phyloP scores from a whole-genome alignment of 352 stramenopile genomes.

The Phytophthora multivora region DNA sequence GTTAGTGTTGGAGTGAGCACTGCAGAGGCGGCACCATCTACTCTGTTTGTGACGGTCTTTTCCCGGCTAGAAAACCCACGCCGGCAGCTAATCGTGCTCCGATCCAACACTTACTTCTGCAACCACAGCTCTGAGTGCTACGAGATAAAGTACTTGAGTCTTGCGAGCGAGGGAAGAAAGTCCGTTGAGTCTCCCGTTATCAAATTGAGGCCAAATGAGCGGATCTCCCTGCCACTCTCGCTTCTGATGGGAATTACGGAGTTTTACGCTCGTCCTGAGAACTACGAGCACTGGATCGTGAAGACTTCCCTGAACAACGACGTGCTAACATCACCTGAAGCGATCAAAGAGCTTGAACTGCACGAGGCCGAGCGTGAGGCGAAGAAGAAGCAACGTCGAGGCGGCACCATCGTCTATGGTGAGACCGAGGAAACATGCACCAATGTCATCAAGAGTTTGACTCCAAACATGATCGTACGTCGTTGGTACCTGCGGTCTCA shows the following conservation, averaged over 20 bases:
- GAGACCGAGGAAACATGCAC: slow-evolving; percentile 78
- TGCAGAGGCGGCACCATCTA: slow-evolving; percentile 37
- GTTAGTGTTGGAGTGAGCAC: slow-evolving; percentile 62
- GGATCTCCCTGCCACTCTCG: slow-evolving; percentile 66
- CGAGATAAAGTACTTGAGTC: slow-evolving; percentile 73
- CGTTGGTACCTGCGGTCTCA: slow-evolving; percentile 77
- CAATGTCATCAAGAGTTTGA: slow-evolving; percentile 74
- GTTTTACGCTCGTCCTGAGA: slow-evolving; percentile 71
- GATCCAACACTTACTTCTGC: slow-evolving; percentile 82
- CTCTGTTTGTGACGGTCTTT: slow-evolving; percentile 70
- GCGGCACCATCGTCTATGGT: slow-evolving; percentile 74
- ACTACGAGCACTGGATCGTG: slow-evolving; percentile 78
- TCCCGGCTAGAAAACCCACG: slow-evolving; percentile 73
- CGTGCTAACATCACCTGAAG: slow-evolving; percentile 58
- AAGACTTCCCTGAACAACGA: slow-evolving; percentile 82
- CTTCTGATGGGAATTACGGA: slow-evolving; percentile 85
- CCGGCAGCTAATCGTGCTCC: slow-evolving; percentile 69
- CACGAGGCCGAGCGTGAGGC: slow-evolving; percentile 51
- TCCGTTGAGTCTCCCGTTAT: slow-evolving; percentile 65
- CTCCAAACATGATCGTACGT: slow-evolving; percentile 74
- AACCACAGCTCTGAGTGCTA: slow-evolving; percentile 82
- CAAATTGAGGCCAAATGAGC: slow-evolving; percentile 63
- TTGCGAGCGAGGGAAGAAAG: slow-evolving; percentile 53
- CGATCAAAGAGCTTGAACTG: slow-evolving; percentile 63
- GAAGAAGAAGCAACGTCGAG: slow-evolving; percentile 61